These are phyloP conservation scores for Leccinum pachyderme DNA, from an alignment of 1,284 basidiomycete genomes.

Conservation along the genomic window DNA sequence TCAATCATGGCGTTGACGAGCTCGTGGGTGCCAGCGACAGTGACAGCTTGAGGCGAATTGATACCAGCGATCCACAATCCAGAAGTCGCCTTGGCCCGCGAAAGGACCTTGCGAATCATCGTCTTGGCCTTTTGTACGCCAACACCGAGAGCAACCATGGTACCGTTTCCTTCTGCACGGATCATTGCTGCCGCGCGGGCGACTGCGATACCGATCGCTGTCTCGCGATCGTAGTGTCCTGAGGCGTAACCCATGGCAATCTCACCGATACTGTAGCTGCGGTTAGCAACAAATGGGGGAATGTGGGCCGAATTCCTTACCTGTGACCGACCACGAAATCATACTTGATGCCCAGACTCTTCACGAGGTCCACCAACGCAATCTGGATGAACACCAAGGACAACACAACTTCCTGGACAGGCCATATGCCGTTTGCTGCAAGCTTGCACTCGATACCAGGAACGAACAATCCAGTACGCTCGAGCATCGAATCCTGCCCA, in stretches of 20 bases:
- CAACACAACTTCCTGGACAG: conserved; percentile 32
- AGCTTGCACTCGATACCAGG: conserved; percentile 29
- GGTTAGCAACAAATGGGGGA: neutral
- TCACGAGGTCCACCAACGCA: conserved; percentile 30
- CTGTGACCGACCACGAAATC: conserved; percentile 33
- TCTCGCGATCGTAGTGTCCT: conserved; percentile 34
- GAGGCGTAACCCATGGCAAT: conserved; percentile 36
- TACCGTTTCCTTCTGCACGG: conserved; percentile 31
- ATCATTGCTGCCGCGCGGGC: conserved; percentile 33
- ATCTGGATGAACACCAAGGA: conserved; percentile 33
- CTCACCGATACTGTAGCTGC: conserved; percentile 28
- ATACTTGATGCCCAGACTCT: conserved; percentile 28
- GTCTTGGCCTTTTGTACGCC: conserved; percentile 31
- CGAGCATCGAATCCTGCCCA: conserved; percentile 28
- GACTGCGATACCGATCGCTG: conserved; percentile 30
- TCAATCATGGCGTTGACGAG: conserved; percentile 29
- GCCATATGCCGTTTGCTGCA: conserved; percentile 27
- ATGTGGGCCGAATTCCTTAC: conserved; percentile 8
- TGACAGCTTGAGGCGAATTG: conserved; percentile 34
- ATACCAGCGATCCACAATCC: conserved; percentile 34
- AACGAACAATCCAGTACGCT: conserved; percentile 32
- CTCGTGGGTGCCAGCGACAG: conserved; percentile 28
- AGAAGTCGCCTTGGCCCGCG: conserved; percentile 21
- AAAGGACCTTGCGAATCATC: conserved; percentile 32
- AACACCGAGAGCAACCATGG: conserved; percentile 34